Evolutionary conservation across 2,329 filamentous ascomycete species (phyloP).

Genomic region (Lasiodiplodia hormozganensis): DNA sequence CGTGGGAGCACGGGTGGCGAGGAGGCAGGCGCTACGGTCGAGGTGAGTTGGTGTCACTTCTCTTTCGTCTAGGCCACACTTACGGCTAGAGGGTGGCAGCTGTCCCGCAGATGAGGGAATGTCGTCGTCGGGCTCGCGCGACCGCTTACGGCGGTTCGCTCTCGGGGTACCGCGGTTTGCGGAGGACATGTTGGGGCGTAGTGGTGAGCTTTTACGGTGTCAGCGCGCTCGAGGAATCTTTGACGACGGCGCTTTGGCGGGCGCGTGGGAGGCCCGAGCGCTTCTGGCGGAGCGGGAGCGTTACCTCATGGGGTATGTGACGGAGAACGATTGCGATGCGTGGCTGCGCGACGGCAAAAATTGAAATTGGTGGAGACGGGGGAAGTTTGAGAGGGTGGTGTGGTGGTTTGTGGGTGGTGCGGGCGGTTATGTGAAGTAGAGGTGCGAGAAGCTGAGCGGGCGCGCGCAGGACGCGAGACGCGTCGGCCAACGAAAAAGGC

Average conservation of each 20-base stretch:
- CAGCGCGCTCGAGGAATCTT: constrained; percentile 31
- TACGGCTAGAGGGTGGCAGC: constrained; percentile 68
- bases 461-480: constrained; percentile 19
- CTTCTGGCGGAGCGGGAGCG: constrained; percentile 4
- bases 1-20: constrained; percentile 72
- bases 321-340: background rate
- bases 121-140: constrained; percentile 69
- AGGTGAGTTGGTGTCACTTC: background rate
- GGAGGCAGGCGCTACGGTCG: constrained; percentile 58
- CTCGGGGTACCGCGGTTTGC: constrained; percentile 75
- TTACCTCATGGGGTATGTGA: constrained; percentile 27
- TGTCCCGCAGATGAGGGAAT: constrained; percentile 60
- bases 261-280: constrained; percentile 17
- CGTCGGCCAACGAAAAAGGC: constrained; percentile 18
- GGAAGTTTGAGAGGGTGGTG: background rate
- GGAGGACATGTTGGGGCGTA: constrained; percentile 80
- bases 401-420: background rate
- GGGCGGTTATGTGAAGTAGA: constrained; percentile 6
- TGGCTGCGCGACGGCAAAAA: background rate
- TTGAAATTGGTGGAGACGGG: background rate
- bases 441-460: background rate
- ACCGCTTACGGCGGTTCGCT: constrained; percentile 65
- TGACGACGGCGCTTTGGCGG: constrained; percentile 11
- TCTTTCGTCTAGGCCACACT: constrained; percentile 42
- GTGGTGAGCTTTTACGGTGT: constrained; percentile 70